Conservation (phyloP, 495 filamentous ascomycete species). For the Hypoxylon fuscum region DNA sequence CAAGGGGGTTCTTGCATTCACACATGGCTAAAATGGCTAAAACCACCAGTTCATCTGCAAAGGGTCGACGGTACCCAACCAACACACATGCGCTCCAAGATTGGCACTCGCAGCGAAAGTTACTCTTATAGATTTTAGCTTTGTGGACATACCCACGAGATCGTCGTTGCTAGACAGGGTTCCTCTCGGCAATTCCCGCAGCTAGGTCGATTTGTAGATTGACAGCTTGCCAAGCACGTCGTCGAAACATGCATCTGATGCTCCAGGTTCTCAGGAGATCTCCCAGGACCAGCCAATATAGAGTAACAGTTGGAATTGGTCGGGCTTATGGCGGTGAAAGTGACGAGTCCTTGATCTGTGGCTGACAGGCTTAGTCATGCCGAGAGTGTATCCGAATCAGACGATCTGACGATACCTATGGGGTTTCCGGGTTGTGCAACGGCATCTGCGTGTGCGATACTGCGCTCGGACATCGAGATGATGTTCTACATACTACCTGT, state of each 20-base stretch:
- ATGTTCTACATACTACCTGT: too few relatives aligned
- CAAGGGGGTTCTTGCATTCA: neutral
- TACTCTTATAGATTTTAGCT: too few relatives aligned
- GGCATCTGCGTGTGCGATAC: neutral
- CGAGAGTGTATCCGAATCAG: neutral
- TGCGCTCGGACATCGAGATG: neutral
- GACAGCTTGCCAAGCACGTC: neutral
- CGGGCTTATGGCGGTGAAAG: constrained; percentile 20
- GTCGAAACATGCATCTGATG: neutral
- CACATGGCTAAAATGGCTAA: constrained; percentile 7
- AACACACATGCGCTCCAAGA: too few relatives aligned
- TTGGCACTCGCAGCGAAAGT: too few relatives aligned
- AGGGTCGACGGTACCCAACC: neutral
- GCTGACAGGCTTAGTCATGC: constrained; percentile 28
- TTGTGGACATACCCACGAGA: too few relatives aligned
- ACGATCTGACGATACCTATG: too few relatives aligned
- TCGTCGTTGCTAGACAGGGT: neutral
- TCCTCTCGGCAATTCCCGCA: neutral
- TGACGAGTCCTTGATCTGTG: constrained; percentile 5
- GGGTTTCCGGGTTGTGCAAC: constrained; percentile 9
- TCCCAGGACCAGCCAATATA: too few relatives aligned
- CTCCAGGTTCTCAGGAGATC: neutral
- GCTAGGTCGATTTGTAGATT: too few relatives aligned
- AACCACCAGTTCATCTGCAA: neutral
- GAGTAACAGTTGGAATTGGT: too few relatives aligned